Base-by-base conservation (phyloP, 768 basidiomycete species). In the Tricholoma matsutake region DNA sequence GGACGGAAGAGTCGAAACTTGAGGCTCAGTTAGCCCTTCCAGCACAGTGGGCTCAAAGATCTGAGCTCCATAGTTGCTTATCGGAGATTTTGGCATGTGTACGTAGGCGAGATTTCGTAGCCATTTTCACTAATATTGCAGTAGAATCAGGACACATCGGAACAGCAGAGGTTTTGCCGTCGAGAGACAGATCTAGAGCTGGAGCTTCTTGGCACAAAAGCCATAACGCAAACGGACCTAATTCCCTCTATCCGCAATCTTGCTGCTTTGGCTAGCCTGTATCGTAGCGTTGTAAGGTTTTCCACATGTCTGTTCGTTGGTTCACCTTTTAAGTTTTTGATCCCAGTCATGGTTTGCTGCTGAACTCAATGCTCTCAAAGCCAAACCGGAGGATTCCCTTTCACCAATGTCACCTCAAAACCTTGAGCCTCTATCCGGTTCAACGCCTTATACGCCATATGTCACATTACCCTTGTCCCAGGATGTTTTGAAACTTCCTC, bases 141-240 rank as follows among this genome's bases (percentile, higher is more conserved):
- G 29, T 58, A 87, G 81, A 77, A 81, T 31, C 61, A 67, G 7
- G 76, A 81, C 62, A 59, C 60, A 16, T 63, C 76, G 13, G 79
- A 82, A 63, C 78, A 80, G 64, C 75, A 76, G 8, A 83, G 86
- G 61, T 73, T 95, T 1, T 87, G 85, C 65, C 79, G 80, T 39
- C 89, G 92, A 70, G 95, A 98, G 71, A 89, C 87, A 5, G 83
- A 88, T 62, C 76, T 95, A 18, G 95, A 96, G 70, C 73, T 88
- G 59, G 82, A 84, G 57, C 77, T 91, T 39, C 76, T 94, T 11
- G 80, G 81, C 9, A 81, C 85, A 53, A 76, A 73, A 52, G 61
- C 75, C 2, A 75, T 98, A 32, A 70, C 73, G 16, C 84, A 83
- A 65, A 76, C 80, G 28, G 88, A 95, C 59, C 79, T 98, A 6